Base-by-base conservation (phyloP, 768 basidiomycete species). In the Hygrocybe coccinea region DNA sequence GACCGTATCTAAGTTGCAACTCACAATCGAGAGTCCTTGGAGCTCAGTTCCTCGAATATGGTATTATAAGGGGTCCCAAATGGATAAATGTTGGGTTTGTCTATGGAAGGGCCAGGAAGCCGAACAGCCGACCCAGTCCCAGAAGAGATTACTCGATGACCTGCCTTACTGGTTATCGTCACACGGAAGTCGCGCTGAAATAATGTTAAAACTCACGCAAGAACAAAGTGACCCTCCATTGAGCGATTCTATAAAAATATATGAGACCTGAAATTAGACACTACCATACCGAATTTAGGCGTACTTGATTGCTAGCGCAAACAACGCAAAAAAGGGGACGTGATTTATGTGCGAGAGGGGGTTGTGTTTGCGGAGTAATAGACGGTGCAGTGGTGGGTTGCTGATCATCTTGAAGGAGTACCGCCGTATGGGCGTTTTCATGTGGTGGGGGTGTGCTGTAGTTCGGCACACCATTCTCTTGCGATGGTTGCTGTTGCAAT, bases 81-180 rank as follows among this genome's bases (percentile, higher is more conserved):
- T 0, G 85, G 71, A 67, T 97, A 98, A 46, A 97, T 93, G 68
- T 98, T 98, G 15, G 97, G 97, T 66, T 91, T 94, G 75, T 99
- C 95, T 74, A 95, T 89, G 24, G 95, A 89, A 34, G 95, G 87
- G 0, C 97, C 97, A 34, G 97, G 97, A 34, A 99, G 74, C 53
- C 97, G 89, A 47, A 99, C 97, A 19, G 94, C 93, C 3, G 95
- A 97, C 33, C 97, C 97, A 49, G 97, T 98, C 8, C 97, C 97
- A 34, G 84, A 94, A 3, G 95, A 97, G 52, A 91, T 87, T 46
- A 99, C 97, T 35, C 84, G 84, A 67, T 86, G 89, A 2, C 93
- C 90, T 50, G 91, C 94, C 74, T 94, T 90, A 49, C 95, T 52
- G 29, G 50, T 24, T 48, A 53, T 56, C 59, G 49, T 62, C 50